phyloP scores from a whole-genome alignment of 345 rosid species.

The Camelina laxa region DNA sequence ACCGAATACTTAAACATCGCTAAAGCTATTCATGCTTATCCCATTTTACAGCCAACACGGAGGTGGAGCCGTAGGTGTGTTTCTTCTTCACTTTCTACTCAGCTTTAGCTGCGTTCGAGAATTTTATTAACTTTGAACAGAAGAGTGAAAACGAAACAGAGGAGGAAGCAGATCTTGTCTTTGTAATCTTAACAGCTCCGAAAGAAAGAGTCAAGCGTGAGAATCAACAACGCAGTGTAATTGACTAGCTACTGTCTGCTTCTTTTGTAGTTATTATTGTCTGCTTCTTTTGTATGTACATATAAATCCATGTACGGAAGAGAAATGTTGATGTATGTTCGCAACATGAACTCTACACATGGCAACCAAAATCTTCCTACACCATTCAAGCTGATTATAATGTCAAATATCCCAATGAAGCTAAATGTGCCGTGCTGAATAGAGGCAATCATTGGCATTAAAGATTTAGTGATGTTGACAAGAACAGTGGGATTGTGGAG shows the following conservation, averaged over 20 bases:
- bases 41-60: slow-evolving; percentile 13
- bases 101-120: neutral
- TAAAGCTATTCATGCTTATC: slow-evolving; percentile 8
- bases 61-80: slow-evolving; percentile 11
- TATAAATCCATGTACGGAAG: slow-evolving; percentile 15
- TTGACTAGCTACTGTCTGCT: neutral
- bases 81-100: slow-evolving; percentile 8
- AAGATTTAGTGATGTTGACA: slow-evolving; percentile 49
- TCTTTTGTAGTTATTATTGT: neutral
- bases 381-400: neutral
- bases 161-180: slow-evolving; percentile 26
- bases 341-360: neutral
- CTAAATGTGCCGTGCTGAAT: slow-evolving; percentile 50
- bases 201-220: neutral
- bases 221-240: slow-evolving; percentile 11
- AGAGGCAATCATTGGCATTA: slow-evolving; percentile 46
- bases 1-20: neutral
- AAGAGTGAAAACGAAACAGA: neutral
- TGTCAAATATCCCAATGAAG: slow-evolving; percentile 17
- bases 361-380: neutral
- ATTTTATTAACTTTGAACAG: neutral
- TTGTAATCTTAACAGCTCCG: slow-evolving; percentile 3
- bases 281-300: slow-evolving; percentile 9
- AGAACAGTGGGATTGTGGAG: slow-evolving; percentile 54
- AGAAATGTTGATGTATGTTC: neutral